phyloP scores from a whole-genome alignment of 1,139 yeast genomes.

The Petasospora rhodanensis region DNA sequence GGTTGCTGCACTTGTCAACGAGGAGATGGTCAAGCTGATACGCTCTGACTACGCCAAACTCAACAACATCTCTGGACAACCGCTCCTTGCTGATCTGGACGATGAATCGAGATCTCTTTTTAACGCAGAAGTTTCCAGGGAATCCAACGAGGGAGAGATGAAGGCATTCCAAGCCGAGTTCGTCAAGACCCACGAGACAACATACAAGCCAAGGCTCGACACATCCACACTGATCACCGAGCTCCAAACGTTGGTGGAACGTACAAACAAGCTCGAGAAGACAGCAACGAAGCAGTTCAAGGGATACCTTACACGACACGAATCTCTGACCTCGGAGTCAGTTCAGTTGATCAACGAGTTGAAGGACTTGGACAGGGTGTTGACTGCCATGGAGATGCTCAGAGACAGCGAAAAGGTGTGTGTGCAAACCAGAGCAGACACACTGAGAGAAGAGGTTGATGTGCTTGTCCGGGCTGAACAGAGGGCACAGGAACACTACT shows the following conservation, averaged over 20 bases:
- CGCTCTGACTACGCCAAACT: slow-evolving; percentile 43
- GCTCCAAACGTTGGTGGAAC: slow-evolving; percentile 25
- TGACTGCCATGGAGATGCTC: slow-evolving; percentile 26
- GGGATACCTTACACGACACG: slow-evolving; percentile 34
- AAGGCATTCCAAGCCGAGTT: slow-evolving; percentile 12
- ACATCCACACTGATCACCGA: slow-evolving; percentile 19
- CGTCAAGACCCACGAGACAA: slow-evolving; percentile 8
- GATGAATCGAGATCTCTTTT: slow-evolving; percentile 32
- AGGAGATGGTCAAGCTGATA: slow-evolving; percentile 38
- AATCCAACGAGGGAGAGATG: slow-evolving; percentile 17
- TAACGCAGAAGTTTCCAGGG: slow-evolving; percentile 31
- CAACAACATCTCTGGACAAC: slow-evolving; percentile 23
- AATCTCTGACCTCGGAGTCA: slow-evolving; percentile 27
- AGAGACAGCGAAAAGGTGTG: slow-evolving; percentile 32
- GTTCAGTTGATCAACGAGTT: slow-evolving; percentile 27
- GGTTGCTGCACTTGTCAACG: slow-evolving; percentile 30
- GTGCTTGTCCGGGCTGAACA: slow-evolving; percentile 36
- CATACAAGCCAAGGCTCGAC: slow-evolving; percentile 6
- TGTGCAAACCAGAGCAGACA: slow-evolving; percentile 28
- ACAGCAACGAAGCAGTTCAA: slow-evolving; percentile 30
- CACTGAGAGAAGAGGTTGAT: slow-evolving; percentile 39
- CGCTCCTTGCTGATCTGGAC: slow-evolving; percentile 39
- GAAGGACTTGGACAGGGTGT: slow-evolving; percentile 26
- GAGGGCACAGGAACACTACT: slow-evolving; percentile 31
- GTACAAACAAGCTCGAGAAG: slow-evolving; percentile 33